Conservation (phyloP, 371 early-diverging fungal species). For the Massospora cicadina region DNA sequence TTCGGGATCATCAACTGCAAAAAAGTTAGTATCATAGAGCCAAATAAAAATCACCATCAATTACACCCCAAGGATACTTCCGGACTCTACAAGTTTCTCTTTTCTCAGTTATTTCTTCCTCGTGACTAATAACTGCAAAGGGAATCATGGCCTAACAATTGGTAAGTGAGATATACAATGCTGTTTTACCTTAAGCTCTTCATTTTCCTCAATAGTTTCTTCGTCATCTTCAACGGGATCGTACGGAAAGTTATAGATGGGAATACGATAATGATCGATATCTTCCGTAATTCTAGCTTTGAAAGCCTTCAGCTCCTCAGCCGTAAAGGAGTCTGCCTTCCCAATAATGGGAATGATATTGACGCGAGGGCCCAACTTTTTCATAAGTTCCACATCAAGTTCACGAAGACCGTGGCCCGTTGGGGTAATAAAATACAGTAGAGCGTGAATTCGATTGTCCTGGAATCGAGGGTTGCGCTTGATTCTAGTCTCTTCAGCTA, state of each 20-base stretch:
- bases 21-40: neutral
- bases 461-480: constrained; percentile 93
- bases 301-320: constrained; percentile 54
- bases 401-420: constrained; percentile 94
- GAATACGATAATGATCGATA: constrained; percentile 80
- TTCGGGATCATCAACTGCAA: constrained; percentile 8
- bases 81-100: constrained; percentile 42
- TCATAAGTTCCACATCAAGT: constrained; percentile 95
- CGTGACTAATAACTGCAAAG: constrained; percentile 91
- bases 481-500: constrained; percentile 84
- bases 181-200: constrained; percentile 49
- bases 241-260: constrained; percentile 69
- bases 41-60: constrained; percentile 36
- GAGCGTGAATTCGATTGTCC: constrained; percentile 93
- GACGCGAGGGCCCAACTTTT: constrained; percentile 70
- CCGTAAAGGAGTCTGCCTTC: constrained; percentile 57
- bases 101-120: constrained; percentile 70
- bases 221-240: constrained; percentile 67
- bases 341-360: constrained; percentile 90
- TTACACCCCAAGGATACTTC: constrained; percentile 99
- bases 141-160: constrained; percentile 56
- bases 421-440: constrained; percentile 93
- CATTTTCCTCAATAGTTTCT: constrained; percentile 90
- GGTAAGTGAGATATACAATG: neutral
- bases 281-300: constrained; percentile 84